Evolutionary conservation across 129 eudicot genomes (phyloP).

Genomic region (sunflower (Helianthus annuus)): HanXRQr2.0-SUNRISE NC_035448.2:162370265-162370764

Average conservation of each 20-base stretch:
- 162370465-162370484: conserved; percentile 41
- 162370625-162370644: too few species aligned
- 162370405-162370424: conserved; percentile 82
- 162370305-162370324: conserved; percentile 78
- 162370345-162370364: conserved; percentile 61
- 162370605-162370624: too few species aligned
- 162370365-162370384: conserved; percentile 81
- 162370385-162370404: conserved; percentile 71
- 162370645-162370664: too few species aligned
- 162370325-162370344: conserved; percentile 57
- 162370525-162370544: neutral
- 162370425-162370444: conserved; percentile 63
- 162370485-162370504: neutral
- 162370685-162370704: too few species aligned
- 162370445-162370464: conserved; percentile 66
- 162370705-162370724: too few species aligned
- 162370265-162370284: conserved; percentile 62
- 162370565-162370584: too few species aligned
- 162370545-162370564: neutral
- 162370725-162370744: too few species aligned
- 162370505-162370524: neutral
- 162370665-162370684: too few species aligned
- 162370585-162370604: too few species aligned
- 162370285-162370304: conserved; percentile 73
- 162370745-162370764: too few species aligned